phyloP scores from a whole-genome alignment of 257 asterid genomes.

The Scutellaria baicalensis region DNA sequence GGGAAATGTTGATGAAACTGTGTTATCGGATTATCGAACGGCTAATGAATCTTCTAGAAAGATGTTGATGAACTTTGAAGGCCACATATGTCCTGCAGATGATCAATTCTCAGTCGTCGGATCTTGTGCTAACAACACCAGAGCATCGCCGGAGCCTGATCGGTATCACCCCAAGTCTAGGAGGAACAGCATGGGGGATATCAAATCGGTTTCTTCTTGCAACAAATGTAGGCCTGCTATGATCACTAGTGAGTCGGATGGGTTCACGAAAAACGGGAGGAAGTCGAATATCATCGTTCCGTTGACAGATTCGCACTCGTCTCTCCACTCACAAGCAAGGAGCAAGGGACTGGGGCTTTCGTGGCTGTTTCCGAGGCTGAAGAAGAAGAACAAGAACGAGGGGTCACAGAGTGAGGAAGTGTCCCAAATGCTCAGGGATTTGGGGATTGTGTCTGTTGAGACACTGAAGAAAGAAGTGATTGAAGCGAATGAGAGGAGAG shows the following conservation, averaged over 20 bases:
- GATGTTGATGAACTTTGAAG: constrained; percentile 9
- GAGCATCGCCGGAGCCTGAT: not conserved
- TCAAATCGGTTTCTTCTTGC: constrained; percentile 56
- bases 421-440: constrained; percentile 31
- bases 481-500: constrained; percentile 56
- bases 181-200: constrained; percentile 64
- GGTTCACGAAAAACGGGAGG: constrained; percentile 27
- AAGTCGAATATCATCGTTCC: constrained; percentile 62
- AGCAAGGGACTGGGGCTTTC: constrained; percentile 50
- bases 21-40: constrained; percentile 42
- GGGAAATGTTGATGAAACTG: constrained; percentile 25
- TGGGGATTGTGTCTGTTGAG: constrained; percentile 38
- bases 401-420: constrained; percentile 37
- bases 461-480: constrained; percentile 45
- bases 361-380: constrained; percentile 70
- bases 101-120: constrained; percentile 13
- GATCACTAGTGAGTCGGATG: constrained; percentile 41
- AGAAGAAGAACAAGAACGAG: constrained; percentile 61
- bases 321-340: constrained; percentile 48
- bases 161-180: constrained; percentile 33
- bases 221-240: constrained; percentile 61
- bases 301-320: constrained; percentile 60
- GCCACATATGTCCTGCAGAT: constrained; percentile 14
- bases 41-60: constrained; percentile 38
- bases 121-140: constrained; percentile 13